phyloP scores from a whole-genome alignment of 1,284 basidiomycete species.

The Austroboletus novae-zelandiae region DNA sequence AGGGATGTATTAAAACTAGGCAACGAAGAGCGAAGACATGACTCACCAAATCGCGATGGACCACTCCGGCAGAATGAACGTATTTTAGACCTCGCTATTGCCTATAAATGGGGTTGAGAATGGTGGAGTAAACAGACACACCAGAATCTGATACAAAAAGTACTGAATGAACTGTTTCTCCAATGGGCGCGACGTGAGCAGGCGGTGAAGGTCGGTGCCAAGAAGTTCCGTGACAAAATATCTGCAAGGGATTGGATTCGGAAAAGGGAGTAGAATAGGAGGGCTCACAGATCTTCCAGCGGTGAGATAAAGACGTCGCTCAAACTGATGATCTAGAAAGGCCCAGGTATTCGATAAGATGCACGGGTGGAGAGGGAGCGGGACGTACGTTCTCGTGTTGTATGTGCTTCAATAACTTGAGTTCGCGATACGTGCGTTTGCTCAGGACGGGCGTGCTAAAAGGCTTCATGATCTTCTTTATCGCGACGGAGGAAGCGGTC shows the following conservation, averaged over 20 bases:
- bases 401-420: conserved; percentile 98
- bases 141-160: conserved; percentile 98
- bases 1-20: not conserved
- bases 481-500: conserved; percentile 90
- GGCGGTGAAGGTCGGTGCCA: conserved; percentile 95
- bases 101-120: conserved; percentile 6
- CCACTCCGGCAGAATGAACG: conserved; percentile 98
- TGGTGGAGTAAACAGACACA: conserved; percentile 37
- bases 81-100: conserved; percentile 94
- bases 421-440: conserved; percentile 97
- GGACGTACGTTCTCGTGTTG: conserved; percentile 91
- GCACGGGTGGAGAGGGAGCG: not conserved
- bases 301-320: conserved; percentile 99
- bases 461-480: conserved; percentile 99
- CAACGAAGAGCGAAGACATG: not conserved
- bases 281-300: conserved; percentile 87
- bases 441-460: conserved; percentile 97
- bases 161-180: conserved; percentile 99
- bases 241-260: conserved; percentile 38
- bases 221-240: conserved; percentile 99
- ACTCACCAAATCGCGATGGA: conserved; percentile 90
- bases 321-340: conserved; percentile 88
- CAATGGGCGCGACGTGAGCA: conserved; percentile 93
- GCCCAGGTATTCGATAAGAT: conserved; percentile 5
- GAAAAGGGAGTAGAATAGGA: not conserved